phyloP scores from a whole-genome alignment of 306 rosid genomes.

The Quercus agrifolia region DNA sequence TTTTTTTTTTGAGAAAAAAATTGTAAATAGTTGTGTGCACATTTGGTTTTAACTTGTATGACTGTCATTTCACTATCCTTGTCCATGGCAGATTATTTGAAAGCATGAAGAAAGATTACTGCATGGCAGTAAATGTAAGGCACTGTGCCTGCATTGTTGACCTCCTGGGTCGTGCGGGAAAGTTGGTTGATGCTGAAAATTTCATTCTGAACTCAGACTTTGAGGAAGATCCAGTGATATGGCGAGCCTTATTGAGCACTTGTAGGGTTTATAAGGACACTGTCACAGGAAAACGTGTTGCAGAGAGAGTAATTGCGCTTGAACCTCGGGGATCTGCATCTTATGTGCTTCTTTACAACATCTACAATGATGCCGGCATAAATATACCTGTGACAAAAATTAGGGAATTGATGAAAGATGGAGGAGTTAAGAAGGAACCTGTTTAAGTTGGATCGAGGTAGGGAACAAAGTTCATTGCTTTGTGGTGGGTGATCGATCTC shows the following conservation, averaged over 20 bases:
- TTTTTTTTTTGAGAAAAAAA: too few relatives aligned
- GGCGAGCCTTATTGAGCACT: slow-evolving; percentile 59
- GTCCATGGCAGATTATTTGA: slow-evolving; percentile 31
- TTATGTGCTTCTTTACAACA: slow-evolving; percentile 59
- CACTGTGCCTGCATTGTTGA: slow-evolving; percentile 58
- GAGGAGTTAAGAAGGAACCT: slow-evolving; percentile 64
- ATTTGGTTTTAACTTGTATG: neutral
- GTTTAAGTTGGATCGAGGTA: slow-evolving; percentile 60
- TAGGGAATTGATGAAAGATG: slow-evolving; percentile 44
- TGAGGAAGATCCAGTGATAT: slow-evolving; percentile 44
- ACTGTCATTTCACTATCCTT: neutral
- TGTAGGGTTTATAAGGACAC: slow-evolving; percentile 47
- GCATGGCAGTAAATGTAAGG: slow-evolving; percentile 35
- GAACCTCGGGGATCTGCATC: slow-evolving; percentile 55
- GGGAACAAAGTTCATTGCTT: slow-evolving; percentile 49
- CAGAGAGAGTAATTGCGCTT: slow-evolving; percentile 46
- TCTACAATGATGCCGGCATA: slow-evolving; percentile 45
- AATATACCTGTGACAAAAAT: slow-evolving; percentile 34
- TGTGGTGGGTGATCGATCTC: slow-evolving; percentile 48
- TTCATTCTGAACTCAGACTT: slow-evolving; percentile 42
- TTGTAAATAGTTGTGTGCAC: too few relatives aligned
- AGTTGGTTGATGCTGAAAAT: slow-evolving; percentile 41
- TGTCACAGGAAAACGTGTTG: slow-evolving; percentile 38
- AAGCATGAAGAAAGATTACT: slow-evolving; percentile 39
- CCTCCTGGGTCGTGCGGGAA: slow-evolving; percentile 56